A percentile compares a stretch with the other conserved stretches of the same genome.
phyloP scores from a whole-genome alignment of 2,329 filamentous ascomycete genomes.

The Ceratocystis diversiconidia region DNA sequence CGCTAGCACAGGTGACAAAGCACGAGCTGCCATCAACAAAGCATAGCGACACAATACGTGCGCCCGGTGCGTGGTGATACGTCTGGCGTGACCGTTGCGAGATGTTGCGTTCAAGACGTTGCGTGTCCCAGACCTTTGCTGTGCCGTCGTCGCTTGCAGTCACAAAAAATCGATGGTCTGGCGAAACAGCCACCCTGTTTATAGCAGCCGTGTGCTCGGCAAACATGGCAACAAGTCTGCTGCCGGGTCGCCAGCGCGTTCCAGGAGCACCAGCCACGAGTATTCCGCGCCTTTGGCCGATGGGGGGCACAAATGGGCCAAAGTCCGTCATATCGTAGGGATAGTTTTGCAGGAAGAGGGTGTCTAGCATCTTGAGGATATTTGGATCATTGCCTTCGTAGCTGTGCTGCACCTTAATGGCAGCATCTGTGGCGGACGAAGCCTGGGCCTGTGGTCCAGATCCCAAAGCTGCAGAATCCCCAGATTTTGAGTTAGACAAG shows the following conservation, averaged over 20 bases:
- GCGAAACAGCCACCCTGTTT: slow-evolving; percentile 66
- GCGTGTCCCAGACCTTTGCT: slow-evolving; percentile 87
- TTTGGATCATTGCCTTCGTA: slow-evolving; percentile 68
- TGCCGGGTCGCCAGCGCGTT: slow-evolving; percentile 59
- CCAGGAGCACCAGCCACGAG: slow-evolving; percentile 32
- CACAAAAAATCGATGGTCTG: slow-evolving; percentile 88
- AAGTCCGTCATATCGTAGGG: slow-evolving; percentile 54
- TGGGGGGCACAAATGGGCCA: slow-evolving; percentile 43
- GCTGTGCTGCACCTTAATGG: slow-evolving; percentile 45
- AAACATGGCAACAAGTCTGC: slow-evolving; percentile 74
- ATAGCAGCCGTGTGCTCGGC: slow-evolving; percentile 74
- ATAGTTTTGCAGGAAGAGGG: slow-evolving; percentile 65
- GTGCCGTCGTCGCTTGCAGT: slow-evolving; percentile 84
- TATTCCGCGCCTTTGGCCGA: slow-evolving; percentile 29
- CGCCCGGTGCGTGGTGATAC: slow-evolving; percentile 57
- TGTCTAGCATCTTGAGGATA: slow-evolving; percentile 60
- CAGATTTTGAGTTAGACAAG: not conserved
- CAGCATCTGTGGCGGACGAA: not conserved
- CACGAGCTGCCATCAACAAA: slow-evolving; percentile 92
- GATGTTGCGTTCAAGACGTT: slow-evolving; percentile 78
- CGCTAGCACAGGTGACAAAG: slow-evolving; percentile 78
- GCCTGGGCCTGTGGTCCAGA: not conserved
- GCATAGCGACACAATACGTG: slow-evolving; percentile 65
- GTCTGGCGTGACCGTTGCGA: slow-evolving; percentile 77
- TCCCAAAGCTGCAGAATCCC: not conserved